Evolutionary conservation across 2,329 filamentous ascomycete genomes (phyloP).

Genomic region (Neopestalotiopsis sp.): DNA sequence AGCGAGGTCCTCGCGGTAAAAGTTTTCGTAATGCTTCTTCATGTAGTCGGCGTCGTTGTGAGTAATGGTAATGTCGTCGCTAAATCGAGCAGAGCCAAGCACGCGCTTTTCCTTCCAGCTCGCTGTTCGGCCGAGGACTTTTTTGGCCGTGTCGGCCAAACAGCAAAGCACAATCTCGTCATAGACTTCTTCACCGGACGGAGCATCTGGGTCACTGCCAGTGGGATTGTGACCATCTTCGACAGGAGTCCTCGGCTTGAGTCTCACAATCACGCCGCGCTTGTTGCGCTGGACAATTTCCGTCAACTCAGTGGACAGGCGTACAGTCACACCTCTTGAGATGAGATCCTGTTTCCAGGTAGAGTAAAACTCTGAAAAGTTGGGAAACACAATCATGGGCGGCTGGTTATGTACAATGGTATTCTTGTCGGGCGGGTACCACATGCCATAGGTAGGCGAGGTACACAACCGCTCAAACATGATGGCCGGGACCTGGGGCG

Average conservation of each 20-base stretch:
- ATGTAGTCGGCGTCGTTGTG: conserved; percentile 71
- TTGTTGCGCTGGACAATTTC: conserved; percentile 52
- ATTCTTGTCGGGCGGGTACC: conserved; percentile 49
- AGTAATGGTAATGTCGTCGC: conserved; percentile 74
- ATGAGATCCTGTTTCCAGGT: conserved; percentile 56
- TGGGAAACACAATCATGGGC: conserved; percentile 65
- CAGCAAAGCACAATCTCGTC: conserved; percentile 72
- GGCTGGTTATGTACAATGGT: conserved; percentile 49
- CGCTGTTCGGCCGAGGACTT: conserved; percentile 61
- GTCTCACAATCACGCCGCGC: conserved; percentile 53
- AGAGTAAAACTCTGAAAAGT: conserved; percentile 59
- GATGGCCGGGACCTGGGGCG: conserved; percentile 37
- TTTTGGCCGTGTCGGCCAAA: conserved; percentile 67
- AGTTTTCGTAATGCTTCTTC: conserved; percentile 70
- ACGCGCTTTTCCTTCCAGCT: conserved; percentile 68
- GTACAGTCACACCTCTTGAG: conserved; percentile 54
- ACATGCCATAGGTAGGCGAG: conserved; percentile 61
- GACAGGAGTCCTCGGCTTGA: conserved; percentile 40
- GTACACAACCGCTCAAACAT: conserved; percentile 41
- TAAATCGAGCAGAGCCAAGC: conserved; percentile 72
- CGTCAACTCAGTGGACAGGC: conserved; percentile 58
- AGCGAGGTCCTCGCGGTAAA: conserved; percentile 53
- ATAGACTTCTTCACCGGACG: conserved; percentile 61
- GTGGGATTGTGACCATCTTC: conserved; percentile 37
- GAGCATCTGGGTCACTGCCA: conserved; percentile 29